Conservation (phyloP, 768 basidiomycete genomes). For the Thelephora aurantiotincta region DNA sequence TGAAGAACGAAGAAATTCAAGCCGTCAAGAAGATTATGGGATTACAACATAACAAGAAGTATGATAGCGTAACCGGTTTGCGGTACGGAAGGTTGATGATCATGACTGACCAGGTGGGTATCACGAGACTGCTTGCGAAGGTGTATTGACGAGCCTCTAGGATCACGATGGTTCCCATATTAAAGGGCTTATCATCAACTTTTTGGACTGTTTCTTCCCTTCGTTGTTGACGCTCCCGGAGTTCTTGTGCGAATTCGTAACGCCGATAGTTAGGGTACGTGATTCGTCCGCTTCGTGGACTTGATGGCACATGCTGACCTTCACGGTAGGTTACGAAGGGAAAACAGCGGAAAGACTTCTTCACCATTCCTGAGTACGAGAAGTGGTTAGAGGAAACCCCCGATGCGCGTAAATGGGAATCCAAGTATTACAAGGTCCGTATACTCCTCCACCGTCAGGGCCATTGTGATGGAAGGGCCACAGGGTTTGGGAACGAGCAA, state of each 20-base stretch:
- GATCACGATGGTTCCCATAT: slow-evolving; percentile 99
- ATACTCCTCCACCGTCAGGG: background rate
- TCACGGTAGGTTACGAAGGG: slow-evolving; percentile 56
- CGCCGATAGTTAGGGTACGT: slow-evolving; percentile 88
- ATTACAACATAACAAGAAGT: slow-evolving; percentile 86
- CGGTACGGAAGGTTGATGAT: slow-evolving; percentile 96
- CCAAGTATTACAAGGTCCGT: slow-evolving; percentile 93
- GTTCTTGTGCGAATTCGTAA: slow-evolving; percentile 96
- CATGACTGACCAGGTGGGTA: slow-evolving; percentile 94
- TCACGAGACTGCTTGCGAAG: background rate
- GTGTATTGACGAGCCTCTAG: slow-evolving; percentile 23
- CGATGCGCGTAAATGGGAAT: slow-evolving; percentile 69
- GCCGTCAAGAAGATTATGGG: slow-evolving; percentile 98
- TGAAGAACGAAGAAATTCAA: slow-evolving; percentile 96
- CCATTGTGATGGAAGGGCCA: background rate
- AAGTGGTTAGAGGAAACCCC: slow-evolving; percentile 75
- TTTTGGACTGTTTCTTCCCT: slow-evolving; percentile 92
- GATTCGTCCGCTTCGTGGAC: background rate
- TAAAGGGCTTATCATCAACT: slow-evolving; percentile 98
- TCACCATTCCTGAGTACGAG: slow-evolving; percentile 95
- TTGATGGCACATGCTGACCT: background rate
- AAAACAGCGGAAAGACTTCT: slow-evolving; percentile 72
- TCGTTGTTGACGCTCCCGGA: slow-evolving; percentile 81
- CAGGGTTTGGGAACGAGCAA: slow-evolving; percentile 94
- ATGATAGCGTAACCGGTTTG: slow-evolving; percentile 47